Conservation (phyloP, 208 protist species). For the Trypanosoma boissoni region DNA sequence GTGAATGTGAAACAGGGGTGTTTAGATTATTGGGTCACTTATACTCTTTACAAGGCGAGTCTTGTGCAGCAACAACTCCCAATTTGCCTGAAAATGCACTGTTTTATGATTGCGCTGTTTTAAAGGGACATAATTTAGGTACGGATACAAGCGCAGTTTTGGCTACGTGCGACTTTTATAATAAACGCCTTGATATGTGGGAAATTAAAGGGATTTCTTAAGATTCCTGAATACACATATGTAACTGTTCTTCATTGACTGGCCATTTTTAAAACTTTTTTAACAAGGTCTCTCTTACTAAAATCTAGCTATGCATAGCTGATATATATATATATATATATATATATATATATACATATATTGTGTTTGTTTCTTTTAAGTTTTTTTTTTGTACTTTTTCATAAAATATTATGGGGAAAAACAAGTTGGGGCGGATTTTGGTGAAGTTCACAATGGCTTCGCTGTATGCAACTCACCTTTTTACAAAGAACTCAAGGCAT, state of each 20-base stretch:
- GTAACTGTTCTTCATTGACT: neutral
- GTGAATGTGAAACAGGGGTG: conserved; percentile 23
- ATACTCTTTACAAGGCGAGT: neutral
- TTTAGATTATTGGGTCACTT: conserved; percentile 33
- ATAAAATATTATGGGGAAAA: neutral
- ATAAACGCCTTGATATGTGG: conserved; percentile 65
- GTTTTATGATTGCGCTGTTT: conserved; percentile 75
- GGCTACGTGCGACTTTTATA: conserved; percentile 81
- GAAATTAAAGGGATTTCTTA: conserved; percentile 23
- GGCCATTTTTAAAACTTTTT: neutral
- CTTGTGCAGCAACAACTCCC: neutral
- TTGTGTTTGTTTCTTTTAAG: neutral
- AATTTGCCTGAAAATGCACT: conserved; percentile 43
- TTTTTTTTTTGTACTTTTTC: conserved; percentile 9
- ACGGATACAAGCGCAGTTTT: conserved; percentile 21
- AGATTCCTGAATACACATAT: neutral
- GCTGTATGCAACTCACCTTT: conserved; percentile 23
- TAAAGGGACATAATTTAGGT: neutral
- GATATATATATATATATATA: conserved; percentile 25
- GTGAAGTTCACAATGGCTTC: no score
- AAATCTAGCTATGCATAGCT: neutral
- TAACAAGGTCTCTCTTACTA: neutral
- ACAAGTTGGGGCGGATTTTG: no score
- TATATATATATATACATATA: conserved; percentile 6
- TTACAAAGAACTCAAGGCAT: conserved; percentile 13